Conservation (phyloP, 2,329 filamentous ascomycete genomes). For the Calonectria naviculata region DNA sequence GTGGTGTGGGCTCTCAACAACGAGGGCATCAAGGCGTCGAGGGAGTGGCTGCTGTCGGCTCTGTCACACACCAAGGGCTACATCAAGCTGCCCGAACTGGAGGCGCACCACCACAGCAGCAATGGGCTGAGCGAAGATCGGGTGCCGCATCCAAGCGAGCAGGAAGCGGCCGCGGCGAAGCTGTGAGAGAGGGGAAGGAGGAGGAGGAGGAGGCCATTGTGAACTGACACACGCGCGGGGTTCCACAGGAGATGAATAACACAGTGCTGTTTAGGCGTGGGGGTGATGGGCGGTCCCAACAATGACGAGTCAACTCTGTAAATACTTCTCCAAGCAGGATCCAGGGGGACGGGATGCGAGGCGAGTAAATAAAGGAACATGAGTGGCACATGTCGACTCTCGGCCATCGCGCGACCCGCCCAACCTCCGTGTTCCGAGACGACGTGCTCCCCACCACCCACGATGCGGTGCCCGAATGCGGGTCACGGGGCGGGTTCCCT, state of each 20-base stretch:
- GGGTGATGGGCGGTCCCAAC: neutral
- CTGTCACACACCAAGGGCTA: slow-evolving; percentile 41
- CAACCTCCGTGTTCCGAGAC: slow-evolving; percentile 23
- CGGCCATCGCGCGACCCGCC: neutral
- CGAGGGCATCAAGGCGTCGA: slow-evolving; percentile 55
- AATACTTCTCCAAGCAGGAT: neutral
- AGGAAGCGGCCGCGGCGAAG: slow-evolving; percentile 33
- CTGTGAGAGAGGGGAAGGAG: too few species aligned
- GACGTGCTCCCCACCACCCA: slow-evolving; percentile 15
- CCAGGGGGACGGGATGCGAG: neutral
- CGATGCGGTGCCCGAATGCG: slow-evolving; percentile 30
- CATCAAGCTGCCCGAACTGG: slow-evolving; percentile 38
- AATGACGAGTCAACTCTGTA: slow-evolving; percentile 10
- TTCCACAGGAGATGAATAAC: neutral
- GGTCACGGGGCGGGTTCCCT: slow-evolving; percentile 19
- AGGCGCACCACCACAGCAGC: slow-evolving; percentile 12
- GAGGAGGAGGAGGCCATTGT: neutral
- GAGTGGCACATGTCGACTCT: neutral
- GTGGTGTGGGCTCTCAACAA: slow-evolving; percentile 79
- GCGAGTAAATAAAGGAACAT: slow-evolving; percentile 11
- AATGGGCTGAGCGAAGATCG: neutral
- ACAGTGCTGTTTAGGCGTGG: slow-evolving; percentile 11
- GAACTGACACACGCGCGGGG: neutral
- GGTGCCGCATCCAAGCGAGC: slow-evolving; percentile 34
- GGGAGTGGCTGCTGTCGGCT: slow-evolving; percentile 44